Evolutionary conservation across 768 basidiomycete genomes (phyloP), one percentile per base, ranked within the genome.

Genomic region (button mushroom (Agaricus bisporus)): DNA sequence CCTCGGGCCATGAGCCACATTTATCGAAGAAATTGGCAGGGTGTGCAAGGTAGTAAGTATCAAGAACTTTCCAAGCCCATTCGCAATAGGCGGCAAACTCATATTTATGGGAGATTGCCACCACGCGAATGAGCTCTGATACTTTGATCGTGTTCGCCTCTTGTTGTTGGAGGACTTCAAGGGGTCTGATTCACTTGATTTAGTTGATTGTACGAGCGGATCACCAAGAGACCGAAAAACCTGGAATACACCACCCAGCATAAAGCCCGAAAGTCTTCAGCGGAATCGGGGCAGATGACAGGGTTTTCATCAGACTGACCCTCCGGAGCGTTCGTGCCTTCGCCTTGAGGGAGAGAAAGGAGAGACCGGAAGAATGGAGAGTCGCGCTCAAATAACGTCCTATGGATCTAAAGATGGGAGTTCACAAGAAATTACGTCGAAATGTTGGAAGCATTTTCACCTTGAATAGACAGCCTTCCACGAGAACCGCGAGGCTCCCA

Each of bases 161-260:
- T 18, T 38, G 36, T 38, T 53, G 51, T 10, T 20, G 35, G n/a
- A 26, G n/a, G 22, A 53, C 32, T 5, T 50, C 49, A 17, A 39
- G 11, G 10, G 41, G 49, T 12, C 49, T 50, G 8, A 12, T 7
- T 38, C 14, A 38, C 12, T 7, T 29, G 29, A 29, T 10, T 29
- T 10, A 29, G 29, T 29, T 29, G n/a, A 5, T 10, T 5, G 10
- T 10, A 10, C 29, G 10, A 10, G 29, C 10, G 10, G 5, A 15
- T 29, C 15, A 35, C 2, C 26, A 51, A 18, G 29, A 9, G 12
- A 12, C 12, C 5, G 9, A 32, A 29, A n/a, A 15, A 53, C 51
- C 44, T 38, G 15, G 51, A 20, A n/a, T 53, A 53, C 3, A 53
- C 4, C 1, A 15, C 51, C 51, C 51, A 53, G 28, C 51, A 53